Evolutionary conservation across 805 yeast species (phyloP), one percentile per base, ranked within the genome.

Genomic region (Metschnikowia gelsemii): DNA sequence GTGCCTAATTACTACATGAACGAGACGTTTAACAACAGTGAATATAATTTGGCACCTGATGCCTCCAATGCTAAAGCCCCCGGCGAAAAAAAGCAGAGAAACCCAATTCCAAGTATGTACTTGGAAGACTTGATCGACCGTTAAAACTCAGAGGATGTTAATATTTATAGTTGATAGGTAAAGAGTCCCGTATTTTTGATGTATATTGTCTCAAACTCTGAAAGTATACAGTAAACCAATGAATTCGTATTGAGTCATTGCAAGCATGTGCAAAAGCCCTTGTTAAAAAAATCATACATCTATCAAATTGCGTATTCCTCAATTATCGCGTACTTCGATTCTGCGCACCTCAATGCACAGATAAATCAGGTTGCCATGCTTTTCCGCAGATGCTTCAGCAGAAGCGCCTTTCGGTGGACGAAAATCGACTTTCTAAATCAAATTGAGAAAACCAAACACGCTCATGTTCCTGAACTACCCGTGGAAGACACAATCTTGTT

Each of bases 121-220:
- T 64, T 75, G 51, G 79, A 75, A 35, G 71, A 70, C 43, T 68
- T 75, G 63, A 70, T 75, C 43, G 79, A 72, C 42, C 60, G 61
- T 33, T 43, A 25, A 32, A 21, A 8, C n/a, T 7, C n/a, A 18
- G 26, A 13, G 9, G 22, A 24, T 21, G 18, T 7, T 18, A 14
- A n/a, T 14, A 7, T 14, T 13, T 17, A 25, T 11, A 17, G n/a
- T n/a, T n/a, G n/a, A n/a, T n/a, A n/a, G n/a, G n/a, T n/a, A n/a
- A n/a, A n/a, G n/a, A n/a, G n/a, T n/a, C n/a, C n/a, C n/a, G n/a
- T n/a, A n/a, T n/a, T n/a, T n/a, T n/a, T n/a, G n/a, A n/a, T n/a
- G n/a, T n/a, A n/a, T n/a, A n/a, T n/a, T n/a, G n/a, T n/a, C n/a
- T n/a, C n/a, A n/a, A n/a, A n/a, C n/a, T n/a, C n/a, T n/a, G n/a